Evolutionary conservation across 2,329 filamentous ascomycete species (phyloP).

Genomic region (Talaromyces funiculosus): DNA sequence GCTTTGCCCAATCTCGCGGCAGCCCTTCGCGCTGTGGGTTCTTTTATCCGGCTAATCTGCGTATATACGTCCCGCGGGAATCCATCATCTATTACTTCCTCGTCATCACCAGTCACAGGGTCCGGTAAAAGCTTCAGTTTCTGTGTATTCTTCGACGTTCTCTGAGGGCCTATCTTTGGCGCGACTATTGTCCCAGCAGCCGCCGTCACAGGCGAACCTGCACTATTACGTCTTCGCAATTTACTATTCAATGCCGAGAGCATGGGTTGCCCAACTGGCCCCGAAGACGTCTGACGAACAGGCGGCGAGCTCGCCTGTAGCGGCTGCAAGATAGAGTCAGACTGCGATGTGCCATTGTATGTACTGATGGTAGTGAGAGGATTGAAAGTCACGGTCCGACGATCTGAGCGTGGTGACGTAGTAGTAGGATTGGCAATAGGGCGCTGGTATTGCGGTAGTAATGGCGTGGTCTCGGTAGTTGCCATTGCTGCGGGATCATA

Average conservation of each 20-base stretch:
- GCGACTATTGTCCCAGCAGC: slow-evolving; percentile 38
- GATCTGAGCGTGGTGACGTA: slow-evolving; percentile 35
- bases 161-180: slow-evolving; percentile 83
- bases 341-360: slow-evolving; percentile 36
- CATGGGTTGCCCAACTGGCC: slow-evolving; percentile 49
- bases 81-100: slow-evolving; percentile 75
- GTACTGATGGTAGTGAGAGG: slow-evolving; percentile 42
- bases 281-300: slow-evolving; percentile 22
- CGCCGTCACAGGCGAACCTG: slow-evolving; percentile 53
- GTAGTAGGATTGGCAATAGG: slow-evolving; percentile 20
- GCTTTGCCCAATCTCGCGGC: slow-evolving; percentile 90
- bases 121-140: slow-evolving; percentile 97
- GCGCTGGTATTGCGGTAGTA: slow-evolving; percentile 34
- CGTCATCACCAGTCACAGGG: slow-evolving; percentile 74
- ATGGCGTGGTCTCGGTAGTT: slow-evolving; percentile 38
- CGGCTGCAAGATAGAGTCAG: slow-evolving; percentile 38
- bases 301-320: slow-evolving; percentile 36
- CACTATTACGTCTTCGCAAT: slow-evolving; percentile 77
- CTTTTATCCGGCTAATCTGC: slow-evolving; percentile 96
- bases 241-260: slow-evolving; percentile 82
- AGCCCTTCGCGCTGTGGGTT: slow-evolving; percentile 85
- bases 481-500: slow-evolving; percentile 23
- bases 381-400: slow-evolving; percentile 46
- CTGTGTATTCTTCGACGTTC: slow-evolving; percentile 91
- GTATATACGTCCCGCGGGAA: slow-evolving; percentile 94